Evolutionary conservation across 148 eudicot genomes (phyloP).

Genomic region (Chenopodium formosanum): DNA sequence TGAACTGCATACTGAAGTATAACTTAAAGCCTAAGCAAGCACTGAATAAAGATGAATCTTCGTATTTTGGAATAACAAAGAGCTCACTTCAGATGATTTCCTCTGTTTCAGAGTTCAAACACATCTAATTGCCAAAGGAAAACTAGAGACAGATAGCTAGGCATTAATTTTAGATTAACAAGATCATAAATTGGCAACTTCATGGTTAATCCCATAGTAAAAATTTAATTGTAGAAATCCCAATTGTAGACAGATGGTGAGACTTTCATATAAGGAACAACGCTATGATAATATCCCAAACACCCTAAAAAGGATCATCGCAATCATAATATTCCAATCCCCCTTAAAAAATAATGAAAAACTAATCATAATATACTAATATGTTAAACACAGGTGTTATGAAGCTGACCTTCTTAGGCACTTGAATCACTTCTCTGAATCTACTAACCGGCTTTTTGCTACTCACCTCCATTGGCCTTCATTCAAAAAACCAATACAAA

Average conservation of each 20-base stretch:
- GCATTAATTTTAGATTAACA: not conserved
- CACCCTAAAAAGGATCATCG: not conserved
- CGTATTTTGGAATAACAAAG: not conserved
- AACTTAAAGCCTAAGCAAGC: not conserved
- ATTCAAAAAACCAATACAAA: conserved; percentile 11
- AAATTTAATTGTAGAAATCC: not conserved
- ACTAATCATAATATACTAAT: too few species aligned
- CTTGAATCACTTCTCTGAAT: conserved; percentile 89
- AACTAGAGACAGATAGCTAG: too few species aligned
- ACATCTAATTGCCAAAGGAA: not conserved
- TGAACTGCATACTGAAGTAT: not conserved
- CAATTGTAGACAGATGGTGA: not conserved
- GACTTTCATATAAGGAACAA: too few species aligned
- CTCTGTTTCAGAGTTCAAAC: not conserved
- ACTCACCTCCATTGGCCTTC: conserved; percentile 87
- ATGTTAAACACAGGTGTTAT: not conserved
- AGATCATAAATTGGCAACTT: not conserved
- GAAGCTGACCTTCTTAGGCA: conserved; percentile 65
- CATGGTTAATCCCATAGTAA: not conserved
- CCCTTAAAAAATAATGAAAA: too few species aligned
- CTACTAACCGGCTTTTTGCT: conserved; percentile 80
- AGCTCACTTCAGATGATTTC: not conserved
- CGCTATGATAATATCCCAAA: too few species aligned
- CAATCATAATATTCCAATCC: not conserved
- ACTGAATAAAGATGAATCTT: not conserved